phyloP scores from a whole-genome alignment of 352 stramenopile species.

The Pythium brachiatum region DNA sequence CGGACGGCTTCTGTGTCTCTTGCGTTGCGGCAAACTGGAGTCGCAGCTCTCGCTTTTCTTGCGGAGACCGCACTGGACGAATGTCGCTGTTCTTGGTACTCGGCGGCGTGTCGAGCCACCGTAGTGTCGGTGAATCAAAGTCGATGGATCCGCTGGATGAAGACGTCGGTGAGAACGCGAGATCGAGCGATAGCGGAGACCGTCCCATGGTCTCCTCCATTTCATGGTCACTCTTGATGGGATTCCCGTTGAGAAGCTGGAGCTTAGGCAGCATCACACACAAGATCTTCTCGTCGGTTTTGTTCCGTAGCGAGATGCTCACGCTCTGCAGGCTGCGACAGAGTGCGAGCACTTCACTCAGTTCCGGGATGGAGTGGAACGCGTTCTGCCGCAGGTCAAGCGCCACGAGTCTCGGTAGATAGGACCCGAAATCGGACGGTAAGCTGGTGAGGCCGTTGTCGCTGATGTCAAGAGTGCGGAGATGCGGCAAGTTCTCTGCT shows the following conservation, averaged over 20 bases:
- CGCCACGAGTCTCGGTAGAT: slow-evolving; percentile 51
- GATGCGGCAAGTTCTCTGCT: slow-evolving; percentile 35
- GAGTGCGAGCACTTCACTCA: slow-evolving; percentile 39
- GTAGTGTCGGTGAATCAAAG: slow-evolving; percentile 1
- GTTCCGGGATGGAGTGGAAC: slow-evolving; percentile 39
- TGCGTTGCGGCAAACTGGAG: slow-evolving; percentile 32
- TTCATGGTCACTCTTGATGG: background rate
- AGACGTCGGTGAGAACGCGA: slow-evolving; percentile 8
- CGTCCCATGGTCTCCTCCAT: slow-evolving; percentile 2
- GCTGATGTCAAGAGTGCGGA: slow-evolving; percentile 58
- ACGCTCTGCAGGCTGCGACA: slow-evolving; percentile 62
- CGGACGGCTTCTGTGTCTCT: slow-evolving; percentile 1
- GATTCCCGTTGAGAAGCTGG: slow-evolving; percentile 56
- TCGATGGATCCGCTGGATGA: slow-evolving; percentile 2
- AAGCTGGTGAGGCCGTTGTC: slow-evolving; percentile 46
- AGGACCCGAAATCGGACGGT: slow-evolving; percentile 34
- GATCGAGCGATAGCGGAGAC: slow-evolving; percentile 17
- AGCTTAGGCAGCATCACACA: slow-evolving; percentile 54
- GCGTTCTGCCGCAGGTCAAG: slow-evolving; percentile 57
- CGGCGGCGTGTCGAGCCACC: slow-evolving; percentile 23
- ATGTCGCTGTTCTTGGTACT: slow-evolving; percentile 9
- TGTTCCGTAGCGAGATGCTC: slow-evolving; percentile 43
- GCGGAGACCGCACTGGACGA: slow-evolving; percentile 25
- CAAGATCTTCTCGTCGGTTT: slow-evolving; percentile 50
- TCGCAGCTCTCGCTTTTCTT: slow-evolving; percentile 36